These are phyloP conservation scores for Acanthamoeba sp. DNA, from an alignment of 208 protist species.

Conservation along the genomic window DNA sequence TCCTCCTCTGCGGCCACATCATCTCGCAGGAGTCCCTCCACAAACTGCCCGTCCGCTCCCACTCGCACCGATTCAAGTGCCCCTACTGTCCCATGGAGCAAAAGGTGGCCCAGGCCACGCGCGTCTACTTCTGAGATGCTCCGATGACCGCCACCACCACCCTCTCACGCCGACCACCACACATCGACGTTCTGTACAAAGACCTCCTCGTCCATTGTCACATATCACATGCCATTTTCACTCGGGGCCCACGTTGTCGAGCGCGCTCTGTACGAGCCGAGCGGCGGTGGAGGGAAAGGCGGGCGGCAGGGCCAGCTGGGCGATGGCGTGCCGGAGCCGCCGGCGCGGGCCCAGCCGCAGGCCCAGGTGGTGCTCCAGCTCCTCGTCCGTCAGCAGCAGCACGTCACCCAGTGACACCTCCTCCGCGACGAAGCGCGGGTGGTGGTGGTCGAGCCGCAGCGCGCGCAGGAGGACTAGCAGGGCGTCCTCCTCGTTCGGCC, in stretches of 20 bases:
- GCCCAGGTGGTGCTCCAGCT: constrained; percentile 13
- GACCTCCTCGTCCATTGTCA: no score
- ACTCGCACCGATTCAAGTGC: constrained; percentile 53
- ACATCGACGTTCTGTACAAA: no score
- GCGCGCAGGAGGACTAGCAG: background rate
- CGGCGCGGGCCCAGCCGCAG: constrained; percentile 17
- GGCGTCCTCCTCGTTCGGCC: background rate
- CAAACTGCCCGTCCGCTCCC: constrained; percentile 62
- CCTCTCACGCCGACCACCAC: no score
- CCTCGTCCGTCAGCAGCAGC: constrained; percentile 34
- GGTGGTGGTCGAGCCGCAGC: constrained; percentile 2
- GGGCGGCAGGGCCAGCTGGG: constrained; percentile 10
- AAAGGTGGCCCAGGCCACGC: constrained; percentile 44
- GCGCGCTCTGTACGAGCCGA: background rate
- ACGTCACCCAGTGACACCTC: constrained; percentile 48
- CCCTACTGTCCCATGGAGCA: constrained; percentile 57
- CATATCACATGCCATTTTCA: no score
- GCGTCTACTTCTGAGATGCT: constrained; percentile 64
- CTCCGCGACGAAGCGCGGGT: constrained; percentile 27
- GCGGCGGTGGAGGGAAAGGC: background rate
- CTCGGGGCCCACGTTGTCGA: background rate
- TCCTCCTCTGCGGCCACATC: constrained; percentile 64
- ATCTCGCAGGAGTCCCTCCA: constrained; percentile 52
- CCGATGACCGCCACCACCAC: no score
- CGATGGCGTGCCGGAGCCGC: background rate